Percentiles rank a stretch among this genome's conserved stretches.
These are phyloP conservation scores for Aquilaria malaccensis DNA, from an alignment of 345 rosid species.

Conservation along the genomic window DNA sequence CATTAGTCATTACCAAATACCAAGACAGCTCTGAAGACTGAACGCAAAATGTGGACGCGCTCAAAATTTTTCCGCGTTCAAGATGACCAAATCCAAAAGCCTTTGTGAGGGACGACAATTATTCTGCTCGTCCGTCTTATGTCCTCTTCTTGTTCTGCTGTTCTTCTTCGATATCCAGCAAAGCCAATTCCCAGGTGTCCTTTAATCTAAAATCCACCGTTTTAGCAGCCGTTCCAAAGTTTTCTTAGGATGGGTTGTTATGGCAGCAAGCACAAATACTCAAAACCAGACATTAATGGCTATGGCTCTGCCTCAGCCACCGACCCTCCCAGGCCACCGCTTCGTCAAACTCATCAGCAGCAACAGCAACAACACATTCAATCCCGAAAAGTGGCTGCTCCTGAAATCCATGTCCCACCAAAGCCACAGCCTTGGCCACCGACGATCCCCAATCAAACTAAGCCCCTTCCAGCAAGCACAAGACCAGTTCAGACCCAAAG, in stretches of 20 bases:
- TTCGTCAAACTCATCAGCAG: constrained; percentile 16
- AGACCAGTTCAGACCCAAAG: constrained; percentile 23
- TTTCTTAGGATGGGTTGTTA: constrained; percentile 49
- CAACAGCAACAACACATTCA: constrained; percentile 14
- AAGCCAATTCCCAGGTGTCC: no score
- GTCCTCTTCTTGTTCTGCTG: no score
- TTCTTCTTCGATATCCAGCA: no score
- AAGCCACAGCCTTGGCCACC: constrained; percentile 17
- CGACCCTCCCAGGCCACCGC: constrained; percentile 19
- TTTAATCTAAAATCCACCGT: no score
- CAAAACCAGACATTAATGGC: constrained; percentile 25
- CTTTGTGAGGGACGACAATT: no score
- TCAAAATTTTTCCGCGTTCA: no score
- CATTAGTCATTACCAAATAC: no score
- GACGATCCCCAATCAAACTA: neutral
- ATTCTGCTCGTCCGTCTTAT: no score
- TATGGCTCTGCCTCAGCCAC: constrained; percentile 15
- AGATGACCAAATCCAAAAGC: no score
- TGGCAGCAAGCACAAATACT: constrained; percentile 33
- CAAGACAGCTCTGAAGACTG: no score
- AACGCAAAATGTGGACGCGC: no score
- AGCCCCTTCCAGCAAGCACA: constrained; percentile 8
- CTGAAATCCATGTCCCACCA: constrained; percentile 18
- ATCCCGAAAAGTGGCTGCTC: constrained; percentile 23
- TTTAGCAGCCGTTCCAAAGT: no score